Percentiles rank a stretch among this genome's conserved stretches.
Conservation (phyloP, 345 rosid genomes). For the Euphorbia peplus region DNA sequence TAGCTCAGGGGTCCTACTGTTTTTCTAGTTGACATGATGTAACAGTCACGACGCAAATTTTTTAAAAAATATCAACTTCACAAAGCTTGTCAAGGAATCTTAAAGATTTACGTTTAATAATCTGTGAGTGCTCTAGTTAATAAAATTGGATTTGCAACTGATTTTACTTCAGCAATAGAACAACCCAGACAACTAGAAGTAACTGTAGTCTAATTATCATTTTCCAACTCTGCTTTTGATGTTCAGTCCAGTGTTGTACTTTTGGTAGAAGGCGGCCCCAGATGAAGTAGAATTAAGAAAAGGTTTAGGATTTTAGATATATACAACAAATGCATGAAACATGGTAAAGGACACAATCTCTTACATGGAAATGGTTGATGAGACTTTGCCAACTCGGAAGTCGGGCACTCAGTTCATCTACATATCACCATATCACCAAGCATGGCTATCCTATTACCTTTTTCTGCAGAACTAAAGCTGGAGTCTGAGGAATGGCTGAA, state of each 20-base stretch:
- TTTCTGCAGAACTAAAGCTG: neutral
- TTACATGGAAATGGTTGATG: neutral
- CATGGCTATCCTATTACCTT: neutral
- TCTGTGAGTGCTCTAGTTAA: neutral
- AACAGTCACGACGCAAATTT: too few species aligned
- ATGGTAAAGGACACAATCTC: neutral
- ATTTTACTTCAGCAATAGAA: neutral
- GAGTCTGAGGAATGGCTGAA: neutral
- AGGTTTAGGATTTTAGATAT: slow-evolving; percentile 11
- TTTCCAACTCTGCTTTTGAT: slow-evolving; percentile 2
- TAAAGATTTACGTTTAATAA: neutral
- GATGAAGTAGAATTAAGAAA: slow-evolving; percentile 6
- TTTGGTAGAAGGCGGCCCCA: neutral
- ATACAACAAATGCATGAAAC: slow-evolving; percentile 1
- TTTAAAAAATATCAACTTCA: neutral
- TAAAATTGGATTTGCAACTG: neutral
- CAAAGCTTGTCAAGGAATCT: neutral
- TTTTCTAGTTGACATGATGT: neutral
- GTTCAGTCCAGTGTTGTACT: slow-evolving; percentile 8
- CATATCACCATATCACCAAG: neutral
- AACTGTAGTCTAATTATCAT: neutral
- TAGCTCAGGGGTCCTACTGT: neutral
- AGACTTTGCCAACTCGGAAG: neutral
- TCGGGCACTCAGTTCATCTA: neutral
- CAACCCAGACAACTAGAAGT: neutral